These are phyloP conservation scores for Fusarium sacchari DNA, from an alignment of 2,329 filamentous ascomycete species.

Conservation along the genomic window DNA sequence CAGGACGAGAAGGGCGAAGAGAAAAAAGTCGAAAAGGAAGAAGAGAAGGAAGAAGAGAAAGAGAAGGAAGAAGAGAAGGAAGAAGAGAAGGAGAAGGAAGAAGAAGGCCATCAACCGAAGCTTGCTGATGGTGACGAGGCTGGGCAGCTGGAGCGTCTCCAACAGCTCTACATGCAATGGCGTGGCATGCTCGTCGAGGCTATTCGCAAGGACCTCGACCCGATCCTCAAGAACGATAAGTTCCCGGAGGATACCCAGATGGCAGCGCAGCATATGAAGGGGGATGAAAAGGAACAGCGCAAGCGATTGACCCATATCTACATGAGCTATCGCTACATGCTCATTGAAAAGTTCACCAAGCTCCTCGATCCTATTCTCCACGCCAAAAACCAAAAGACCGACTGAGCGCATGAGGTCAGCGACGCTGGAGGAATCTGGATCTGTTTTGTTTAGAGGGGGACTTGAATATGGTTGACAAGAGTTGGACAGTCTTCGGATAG, in stretches of 20 bases:
- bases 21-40: too few species aligned
- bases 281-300: constrained; percentile 9
- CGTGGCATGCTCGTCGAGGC: constrained; percentile 12
- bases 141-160: constrained; percentile 5
- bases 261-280: not conserved
- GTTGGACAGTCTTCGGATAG: not conserved
- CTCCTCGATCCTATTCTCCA: constrained; percentile 17
- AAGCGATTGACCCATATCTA: constrained; percentile 3
- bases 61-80: not conserved
- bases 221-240: constrained; percentile 8
- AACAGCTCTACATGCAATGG: constrained; percentile 28
- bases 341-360: not conserved
- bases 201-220: constrained; percentile 22
- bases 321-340: constrained; percentile 18
- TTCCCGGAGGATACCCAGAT: not conserved
- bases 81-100: not conserved
- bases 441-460: not conserved
- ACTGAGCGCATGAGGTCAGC: not conserved
- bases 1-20: not conserved
- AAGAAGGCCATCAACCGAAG: not conserved
- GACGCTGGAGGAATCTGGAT: too few species aligned
- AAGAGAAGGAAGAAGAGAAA: not conserved
- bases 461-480: not conserved
- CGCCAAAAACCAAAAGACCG: not conserved
- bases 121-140: constrained; percentile 4